Evolutionary conservation across 306 rosid species (phyloP), one percentile per base, ranked within the genome.

Genomic region (Psophocarpus tetragonolobus): DNA sequence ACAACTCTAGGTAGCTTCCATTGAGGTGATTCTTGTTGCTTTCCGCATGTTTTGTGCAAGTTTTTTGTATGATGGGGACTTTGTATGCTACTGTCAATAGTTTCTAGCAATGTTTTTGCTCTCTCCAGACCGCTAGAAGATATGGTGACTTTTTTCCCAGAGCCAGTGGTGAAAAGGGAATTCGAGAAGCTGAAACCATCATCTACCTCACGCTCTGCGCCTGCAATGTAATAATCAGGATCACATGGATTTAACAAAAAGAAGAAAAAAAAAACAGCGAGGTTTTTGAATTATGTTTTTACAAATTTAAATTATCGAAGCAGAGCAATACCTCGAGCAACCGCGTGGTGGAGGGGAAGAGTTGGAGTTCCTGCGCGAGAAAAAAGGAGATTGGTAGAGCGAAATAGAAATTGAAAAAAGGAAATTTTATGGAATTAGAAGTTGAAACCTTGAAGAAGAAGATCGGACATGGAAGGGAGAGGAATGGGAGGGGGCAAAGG

Each of bases 151-250:
- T 17, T 39, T 83, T 87, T 94, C 62, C 98, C 95, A 9, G 98
- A 88, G 5, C 89, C 96, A 1, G 97, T 94, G 76, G 77, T 88
- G 62, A 92, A 94, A 77, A 90, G 86, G 35, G 95, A 90, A 85
- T 89, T 87, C 29, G 93, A 73, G 69, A 89, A 85, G 69, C 69
- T 72, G 76, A 65, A 74, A 78, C 53, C 67, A 68, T 76, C 68
- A 65, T 70, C 87, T 9, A 39, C 65, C 13, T 68, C 82, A 30
- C 73, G 61, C 81, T 78, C 86, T 81, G 80, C 87, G 5, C 85
- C 98, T 88, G 84, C 83, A 85, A 18, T 10, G 17, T 8, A 64
- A 6, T 17, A n/a, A 13, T 63, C 23, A 32, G 6, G 14, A 4
- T 15, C 10, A 7, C 12, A 15, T 3, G 14, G 1, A 6, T 29